phyloP scores from a whole-genome alignment of 495 filamentous ascomycete species.

The Pseudevernia furfuracea region DNA sequence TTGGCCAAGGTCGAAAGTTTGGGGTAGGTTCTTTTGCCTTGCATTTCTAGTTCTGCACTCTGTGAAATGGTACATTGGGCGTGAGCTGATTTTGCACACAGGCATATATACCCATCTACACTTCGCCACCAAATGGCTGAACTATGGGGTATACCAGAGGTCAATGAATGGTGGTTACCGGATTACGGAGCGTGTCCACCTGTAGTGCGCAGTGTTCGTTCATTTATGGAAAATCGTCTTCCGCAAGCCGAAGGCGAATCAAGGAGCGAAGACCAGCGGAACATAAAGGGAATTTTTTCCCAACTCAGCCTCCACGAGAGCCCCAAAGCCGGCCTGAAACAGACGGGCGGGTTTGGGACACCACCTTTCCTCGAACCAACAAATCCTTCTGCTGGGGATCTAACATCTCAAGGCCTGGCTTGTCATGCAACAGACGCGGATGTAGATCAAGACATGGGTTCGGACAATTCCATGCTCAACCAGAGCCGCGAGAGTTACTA shows the following conservation, averaged over 20 bases:
- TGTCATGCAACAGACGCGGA: not conserved
- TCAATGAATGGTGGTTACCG: conserved; percentile 80
- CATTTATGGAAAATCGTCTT: conserved; percentile 63
- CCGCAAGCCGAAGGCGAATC: conserved; percentile 7
- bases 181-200: conserved; percentile 65
- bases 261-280: conserved; percentile 60
- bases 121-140: conserved; percentile 68
- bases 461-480: conserved; percentile 10
- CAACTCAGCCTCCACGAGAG: conserved; percentile 39
- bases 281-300: conserved; percentile 67
- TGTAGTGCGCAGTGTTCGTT: conserved; percentile 66
- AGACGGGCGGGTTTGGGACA: not conserved
- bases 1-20: conserved; percentile 68
- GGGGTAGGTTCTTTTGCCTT: conserved; percentile 55
- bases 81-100: conserved; percentile 31
- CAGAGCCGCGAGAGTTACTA: conserved; percentile 10
- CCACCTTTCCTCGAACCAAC: conserved; percentile 19
- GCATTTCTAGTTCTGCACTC: not conserved
- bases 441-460: conserved; percentile 10
- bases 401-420: not conserved
- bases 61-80: not conserved
- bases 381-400: not conserved
- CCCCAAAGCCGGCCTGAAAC: not conserved
- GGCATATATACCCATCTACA: conserved; percentile 71
- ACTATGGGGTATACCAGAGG: conserved; percentile 58